Percentiles rank a stretch among this genome's conserved stretches.
phyloP scores from a whole-genome alignment of 352 stramenopile genomes.

The Thalassiosira pacifica region DNA sequence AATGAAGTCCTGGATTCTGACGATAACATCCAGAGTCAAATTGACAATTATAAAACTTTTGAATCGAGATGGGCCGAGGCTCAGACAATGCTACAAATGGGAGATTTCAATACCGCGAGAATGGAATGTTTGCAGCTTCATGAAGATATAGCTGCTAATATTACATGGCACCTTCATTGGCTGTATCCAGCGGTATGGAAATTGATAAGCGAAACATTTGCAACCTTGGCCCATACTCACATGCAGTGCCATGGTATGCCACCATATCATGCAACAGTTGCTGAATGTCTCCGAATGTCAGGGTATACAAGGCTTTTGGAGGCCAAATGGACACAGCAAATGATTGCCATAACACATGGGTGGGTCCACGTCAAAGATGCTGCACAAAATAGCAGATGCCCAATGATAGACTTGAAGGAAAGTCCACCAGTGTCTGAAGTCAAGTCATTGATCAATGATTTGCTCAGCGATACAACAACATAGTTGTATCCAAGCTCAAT shows the following conservation, averaged over 20 bases:
- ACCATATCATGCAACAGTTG: background rate
- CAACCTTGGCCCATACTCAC: background rate
- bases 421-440: conserved; percentile 6
- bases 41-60: background rate
- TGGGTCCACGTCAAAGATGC: background rate
- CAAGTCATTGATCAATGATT: background rate
- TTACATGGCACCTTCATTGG: background rate
- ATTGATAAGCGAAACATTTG: background rate
- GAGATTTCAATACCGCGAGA: background rate
- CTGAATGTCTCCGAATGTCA: conserved; percentile 1
- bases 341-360: background rate
- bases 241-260: background rate
- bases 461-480: background rate
- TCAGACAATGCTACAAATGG: background rate
- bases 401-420: background rate
- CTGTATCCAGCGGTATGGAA: conserved; percentile 4
- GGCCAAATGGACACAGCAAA: background rate
- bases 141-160: background rate
- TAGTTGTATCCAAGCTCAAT: background rate
- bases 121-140: background rate
- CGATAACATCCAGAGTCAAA: background rate
- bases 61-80: background rate
- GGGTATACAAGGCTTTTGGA: background rate
- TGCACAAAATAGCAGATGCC: background rate
- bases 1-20: background rate